Evolutionary conservation across 352 stramenopile genomes (phyloP), one percentile per base, ranked within the genome.

Genomic region (Saprolegnia diclina): DNA sequence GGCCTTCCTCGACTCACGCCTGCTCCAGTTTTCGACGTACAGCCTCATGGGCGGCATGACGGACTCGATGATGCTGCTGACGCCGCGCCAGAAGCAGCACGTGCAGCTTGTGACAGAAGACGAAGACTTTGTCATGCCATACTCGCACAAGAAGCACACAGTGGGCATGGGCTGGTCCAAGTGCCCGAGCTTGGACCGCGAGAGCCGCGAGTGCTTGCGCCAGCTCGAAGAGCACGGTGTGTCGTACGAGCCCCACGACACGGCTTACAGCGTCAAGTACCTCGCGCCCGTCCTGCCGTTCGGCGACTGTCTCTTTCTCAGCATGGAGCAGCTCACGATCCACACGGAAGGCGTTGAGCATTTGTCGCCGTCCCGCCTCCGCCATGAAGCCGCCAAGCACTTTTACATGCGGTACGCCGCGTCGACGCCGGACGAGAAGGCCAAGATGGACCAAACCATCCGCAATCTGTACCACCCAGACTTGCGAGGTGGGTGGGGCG

Each of bases 231-330:
- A 93, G 75, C 83, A 92, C 40, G 87, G 87, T n/a, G 87, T 91
- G 18, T 83, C 82, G 62, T 95, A 95, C 64, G 78, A 82, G 72
- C 83, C 87, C 21, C 87, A 95, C 77, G 85, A 95, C 72, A 90
- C 81, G 21, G 81, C 87, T 19, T 95, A 95, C 79, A 91, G 83
- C 53, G 87, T 95, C 74, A 93, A 95, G 75, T 95, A 95, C 65
- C 71, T 95, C 32, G 85, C 85, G 5, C 87, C 85, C 0, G 87
- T 95, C 19, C 72, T 85, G 19, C 87, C 87, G 5, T 92, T 91
- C 48, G 87, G 87, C 13, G 87, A 95, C 75, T 95, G 87, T 64
- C 82, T 95, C 44, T 95, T 93, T 57, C 70, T 95, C 19, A 92
- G 84, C 13, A 92, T 95, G 78, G 87, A 95, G 72, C 87, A 95